Evolutionary conservation across 805 yeast genomes (phyloP).

Genomic region (Starmerella stellata): DNA sequence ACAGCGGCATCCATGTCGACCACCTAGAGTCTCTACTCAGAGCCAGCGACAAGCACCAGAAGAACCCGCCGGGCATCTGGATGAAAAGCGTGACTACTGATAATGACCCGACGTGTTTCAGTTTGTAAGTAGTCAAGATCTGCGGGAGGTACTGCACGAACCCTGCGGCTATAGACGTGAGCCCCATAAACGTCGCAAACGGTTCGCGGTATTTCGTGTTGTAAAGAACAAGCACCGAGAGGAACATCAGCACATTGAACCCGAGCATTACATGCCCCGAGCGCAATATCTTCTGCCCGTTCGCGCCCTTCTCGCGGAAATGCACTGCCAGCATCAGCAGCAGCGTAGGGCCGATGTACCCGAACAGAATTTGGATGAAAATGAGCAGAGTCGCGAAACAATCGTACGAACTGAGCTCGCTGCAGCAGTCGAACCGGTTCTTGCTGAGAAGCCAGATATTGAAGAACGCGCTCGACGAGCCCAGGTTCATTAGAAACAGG

Average conservation of each 20-base stretch:
- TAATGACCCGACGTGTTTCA: conserved; percentile 64
- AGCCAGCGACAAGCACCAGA: conserved; percentile 59
- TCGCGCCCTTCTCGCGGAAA: conserved; percentile 12
- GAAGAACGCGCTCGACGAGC: conserved; percentile 46
- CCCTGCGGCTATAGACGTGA: conserved; percentile 45
- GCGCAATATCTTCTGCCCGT: conserved; percentile 25
- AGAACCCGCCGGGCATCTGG: conserved; percentile 77
- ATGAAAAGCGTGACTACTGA: conserved; percentile 66
- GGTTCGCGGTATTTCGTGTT: background rate
- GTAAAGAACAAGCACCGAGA: conserved; percentile 4
- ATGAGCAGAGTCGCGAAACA: conserved; percentile 19
- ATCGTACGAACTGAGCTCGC: conserved; percentile 10
- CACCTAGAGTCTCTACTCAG: conserved; percentile 60
- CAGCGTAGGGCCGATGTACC: conserved; percentile 14
- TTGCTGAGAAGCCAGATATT: conserved; percentile 47
- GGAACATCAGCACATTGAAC: conserved; percentile 10
- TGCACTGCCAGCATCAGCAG: conserved; percentile 18
- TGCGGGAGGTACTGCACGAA: conserved; percentile 67
- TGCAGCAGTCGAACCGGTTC: conserved; percentile 39
- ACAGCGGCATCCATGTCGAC: conserved; percentile 73
- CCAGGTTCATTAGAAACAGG: conserved; percentile 46
- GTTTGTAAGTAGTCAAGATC: conserved; percentile 43
- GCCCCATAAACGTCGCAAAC: conserved; percentile 32
- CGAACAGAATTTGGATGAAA: conserved; percentile 15
- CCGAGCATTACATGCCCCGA: conserved; percentile 11